Percentiles rank a stretch among this genome's conserved stretches.
phyloP scores from a whole-genome alignment of 257 asterid species.

The Solanum dulcamara region DNA sequence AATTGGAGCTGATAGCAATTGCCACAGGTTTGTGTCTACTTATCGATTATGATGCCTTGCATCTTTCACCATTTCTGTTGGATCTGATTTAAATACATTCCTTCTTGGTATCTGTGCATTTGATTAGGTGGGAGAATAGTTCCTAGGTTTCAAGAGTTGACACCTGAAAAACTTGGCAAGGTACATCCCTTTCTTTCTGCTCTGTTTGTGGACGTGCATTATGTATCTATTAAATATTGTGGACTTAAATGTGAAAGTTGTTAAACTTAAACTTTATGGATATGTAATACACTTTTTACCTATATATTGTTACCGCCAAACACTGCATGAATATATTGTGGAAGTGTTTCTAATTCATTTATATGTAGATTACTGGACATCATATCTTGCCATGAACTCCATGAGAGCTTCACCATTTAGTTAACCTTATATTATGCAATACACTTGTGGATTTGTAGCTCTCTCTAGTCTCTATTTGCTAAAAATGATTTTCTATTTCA shows the following conservation, averaged over 20 bases:
- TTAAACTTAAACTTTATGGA: background rate
- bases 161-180: conserved; percentile 79
- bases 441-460: background rate
- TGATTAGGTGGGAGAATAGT: conserved; percentile 90
- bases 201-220: background rate
- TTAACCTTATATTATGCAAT: background rate
- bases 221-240: background rate
- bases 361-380: background rate
- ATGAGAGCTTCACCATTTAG: background rate
- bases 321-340: background rate
- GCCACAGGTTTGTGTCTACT: conserved; percentile 65
- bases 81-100: background rate
- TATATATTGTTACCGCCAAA: background rate
- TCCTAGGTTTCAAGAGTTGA: conserved; percentile 93
- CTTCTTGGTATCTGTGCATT: background rate
- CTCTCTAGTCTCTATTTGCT: background rate
- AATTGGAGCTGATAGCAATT: conserved; percentile 88
- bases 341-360: background rate
- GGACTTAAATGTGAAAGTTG: background rate
- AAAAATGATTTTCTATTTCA: conserved; percentile 12
- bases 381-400: background rate
- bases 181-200: conserved; percentile 19
- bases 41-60: background rate
- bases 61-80: background rate
- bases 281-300: background rate